Evolutionary conservation across 169 alveolate genomes (phyloP), one percentile per base, ranked within the genome.

Genomic region (Plasmodium berghei): DNA sequence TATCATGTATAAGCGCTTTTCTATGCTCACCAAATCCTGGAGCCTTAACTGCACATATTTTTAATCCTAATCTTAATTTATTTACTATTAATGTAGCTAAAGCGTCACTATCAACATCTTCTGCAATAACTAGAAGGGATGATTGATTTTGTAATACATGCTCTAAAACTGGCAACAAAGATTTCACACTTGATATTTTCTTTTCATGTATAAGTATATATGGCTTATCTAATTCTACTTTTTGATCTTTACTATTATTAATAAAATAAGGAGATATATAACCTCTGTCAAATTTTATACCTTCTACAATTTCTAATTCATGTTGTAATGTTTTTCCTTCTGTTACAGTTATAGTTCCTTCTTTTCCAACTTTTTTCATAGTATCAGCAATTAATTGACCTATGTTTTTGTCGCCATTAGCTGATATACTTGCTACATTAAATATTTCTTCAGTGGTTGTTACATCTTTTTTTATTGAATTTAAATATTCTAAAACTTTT

Each of bases 91-190:
- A 87, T 46, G 99, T 97, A 12, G 99, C 99, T 72, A 99, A 93
- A n/a, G 99, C 99, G 90, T 99, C 99, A 64, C 99, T 96, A 93
- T 99, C 99, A 61, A 98, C 99, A 93, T 99, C 99, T 92, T 99
- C 99, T 26, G 99, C 98, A 52, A 99, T 97, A 20, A 99, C 95
- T 66, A 99, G 94, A 22, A 99, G 93, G 1, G 99, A 97, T 56
- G 97, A 96, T 80, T 97, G 98, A 69, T 94, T 92, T 77, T 97
- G 98, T 83, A 98, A 93, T 48, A 97, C 98, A 94, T 96, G 97
- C 95, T 99, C 99, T 56, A 98, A 94, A 42, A 97, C 96, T 59
- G 98, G 99, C 67, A 98, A 95, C 72, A 98, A 96, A 48, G 96
- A 92, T 77, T 94, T 89, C 20, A 99, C 96, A 49, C 96, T 96